A percentile compares a stretch with the other conserved stretches of the same genome.
Evolutionary conservation across 2,329 filamentous ascomycete species (phyloP).

Genomic region (Cladosporium sp.): DNA sequence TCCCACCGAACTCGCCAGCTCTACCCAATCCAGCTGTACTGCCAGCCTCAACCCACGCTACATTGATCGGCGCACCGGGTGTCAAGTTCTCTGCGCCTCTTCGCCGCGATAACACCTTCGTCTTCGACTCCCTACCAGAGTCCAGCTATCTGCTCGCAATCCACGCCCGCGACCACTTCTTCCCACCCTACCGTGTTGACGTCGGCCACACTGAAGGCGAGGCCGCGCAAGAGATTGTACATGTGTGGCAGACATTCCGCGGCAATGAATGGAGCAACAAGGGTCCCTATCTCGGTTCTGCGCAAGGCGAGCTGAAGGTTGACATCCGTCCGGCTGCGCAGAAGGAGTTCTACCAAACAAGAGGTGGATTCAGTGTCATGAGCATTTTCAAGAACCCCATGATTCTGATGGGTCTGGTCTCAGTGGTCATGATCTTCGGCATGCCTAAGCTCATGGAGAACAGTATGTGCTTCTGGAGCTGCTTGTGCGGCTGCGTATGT

Average conservation of each 20-base stretch:
- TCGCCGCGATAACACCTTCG: slow-evolving; percentile 68
- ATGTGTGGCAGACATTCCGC: slow-evolving; percentile 80
- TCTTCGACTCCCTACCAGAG: slow-evolving; percentile 70
- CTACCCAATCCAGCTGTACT: slow-evolving; percentile 51
- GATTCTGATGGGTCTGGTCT: slow-evolving; percentile 88
- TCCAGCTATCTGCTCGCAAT: slow-evolving; percentile 83
- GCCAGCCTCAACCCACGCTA: slow-evolving; percentile 62
- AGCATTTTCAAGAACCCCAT: slow-evolving; percentile 90
- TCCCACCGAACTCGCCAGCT: slow-evolving; percentile 47
- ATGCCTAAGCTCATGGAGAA: slow-evolving; percentile 96
- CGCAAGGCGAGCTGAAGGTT: slow-evolving; percentile 52
- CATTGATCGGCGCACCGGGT: slow-evolving; percentile 53
- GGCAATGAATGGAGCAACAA: slow-evolving; percentile 90
- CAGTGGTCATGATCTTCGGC: slow-evolving; percentile 80
- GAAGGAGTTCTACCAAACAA: slow-evolving; percentile 77
- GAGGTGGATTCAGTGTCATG: slow-evolving; percentile 67
- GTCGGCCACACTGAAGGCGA: slow-evolving; percentile 49
- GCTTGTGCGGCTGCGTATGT: background rate
- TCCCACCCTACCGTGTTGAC: slow-evolving; percentile 80
- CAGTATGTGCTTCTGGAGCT: slow-evolving; percentile 63
- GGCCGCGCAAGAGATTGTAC: slow-evolving; percentile 52
- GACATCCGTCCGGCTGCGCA: slow-evolving; percentile 62
- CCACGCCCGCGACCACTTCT: slow-evolving; percentile 71
- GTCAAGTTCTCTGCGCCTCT: slow-evolving; percentile 62
- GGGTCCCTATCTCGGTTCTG: slow-evolving; percentile 62